Conservation (phyloP, 2,329 filamentous ascomycete species). For the Pyrenophora teres region DNA sequence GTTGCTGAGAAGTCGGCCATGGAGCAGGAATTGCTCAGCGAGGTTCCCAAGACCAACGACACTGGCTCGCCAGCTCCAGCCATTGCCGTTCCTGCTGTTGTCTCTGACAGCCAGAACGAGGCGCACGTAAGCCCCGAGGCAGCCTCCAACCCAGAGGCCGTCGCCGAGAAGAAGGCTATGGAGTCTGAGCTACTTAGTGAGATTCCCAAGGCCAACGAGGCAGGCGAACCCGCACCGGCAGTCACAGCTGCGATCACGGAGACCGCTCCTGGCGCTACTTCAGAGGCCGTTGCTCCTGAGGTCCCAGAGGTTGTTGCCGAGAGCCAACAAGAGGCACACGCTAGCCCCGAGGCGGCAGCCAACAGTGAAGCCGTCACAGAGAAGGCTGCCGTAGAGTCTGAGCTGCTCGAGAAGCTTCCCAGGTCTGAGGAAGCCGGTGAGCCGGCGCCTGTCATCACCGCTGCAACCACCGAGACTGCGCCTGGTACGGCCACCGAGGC, state of each 20-base stretch:
- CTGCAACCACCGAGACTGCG: slow-evolving; percentile 16
- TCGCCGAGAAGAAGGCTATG: slow-evolving; percentile 71
- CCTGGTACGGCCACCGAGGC: slow-evolving; percentile 13
- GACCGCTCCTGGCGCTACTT: slow-evolving; percentile 16
- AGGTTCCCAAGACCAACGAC: slow-evolving; percentile 46
- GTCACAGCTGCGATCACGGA: slow-evolving; percentile 18
- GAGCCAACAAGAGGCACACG: slow-evolving; percentile 69
- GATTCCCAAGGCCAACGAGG: slow-evolving; percentile 51
- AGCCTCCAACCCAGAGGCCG: slow-evolving; percentile 65
- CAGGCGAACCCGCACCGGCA: slow-evolving; percentile 45
- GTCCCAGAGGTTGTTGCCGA: slow-evolving; percentile 68
- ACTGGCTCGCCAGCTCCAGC: slow-evolving; percentile 44
- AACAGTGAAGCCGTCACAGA: slow-evolving; percentile 68
- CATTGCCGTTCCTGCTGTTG: slow-evolving; percentile 58
- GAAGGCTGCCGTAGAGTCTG: slow-evolving; percentile 72
- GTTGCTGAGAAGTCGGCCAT: slow-evolving; percentile 72
- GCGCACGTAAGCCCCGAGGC: slow-evolving; percentile 68
- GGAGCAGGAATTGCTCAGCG: slow-evolving; percentile 67
- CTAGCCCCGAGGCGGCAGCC: slow-evolving; percentile 68
- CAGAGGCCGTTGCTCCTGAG: slow-evolving; percentile 39
- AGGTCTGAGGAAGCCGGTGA: slow-evolving; percentile 30
- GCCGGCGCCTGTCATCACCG: slow-evolving; percentile 25
- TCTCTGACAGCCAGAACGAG: slow-evolving; percentile 72
- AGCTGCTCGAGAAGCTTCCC: slow-evolving; percentile 59
- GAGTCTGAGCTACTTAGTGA: slow-evolving; percentile 74